Base-by-base conservation (phyloP, 495 filamentous ascomycete genomes). In the Geopyxis carbonaria region DNA sequence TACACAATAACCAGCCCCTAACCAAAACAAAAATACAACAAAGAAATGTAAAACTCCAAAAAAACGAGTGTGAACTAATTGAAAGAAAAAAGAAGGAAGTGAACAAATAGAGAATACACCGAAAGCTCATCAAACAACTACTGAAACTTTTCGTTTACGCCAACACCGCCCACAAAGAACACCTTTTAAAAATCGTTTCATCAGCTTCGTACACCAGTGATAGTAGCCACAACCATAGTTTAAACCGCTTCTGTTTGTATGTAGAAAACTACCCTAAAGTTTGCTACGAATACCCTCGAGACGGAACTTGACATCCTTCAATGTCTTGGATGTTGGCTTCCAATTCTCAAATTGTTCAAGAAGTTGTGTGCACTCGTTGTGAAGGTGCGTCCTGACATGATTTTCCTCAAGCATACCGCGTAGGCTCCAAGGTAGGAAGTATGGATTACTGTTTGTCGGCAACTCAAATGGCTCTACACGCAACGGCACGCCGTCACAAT, bases 281-380 rank as follows among this genome's bases (percentile, higher is more conserved):
- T 53, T 54, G 34, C 51, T 54, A 27, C 51, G 43, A 11, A 97
- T 86, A 5, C 79, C 86, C 65, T 97, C 89, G 28, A 97, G 62
- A 47, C 89, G 69, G 57, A 91, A 97, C 56, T 89, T 93, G 23
- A 97, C 89, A 64, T 97, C 89, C 59, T 83, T 93, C 39, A 97
- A 61, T 22, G 76, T 78, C 62, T 95, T 97, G 7, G 69, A 89
- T 0, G 65, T 65, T 5, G 89, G 89, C 54, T 78, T 83, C 89
- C 89, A 97, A 31, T 82, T 74, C 55, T 97, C 85, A 58, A 94
- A 97, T 51, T 92, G 77, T 48, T 66, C 65, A 9, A 97, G 62
- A 29, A 97, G 60, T 50, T 86, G 76, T 37, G 68, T 71, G 19
- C 75, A 83, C 61, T 97, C 89, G 2, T 66, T 61, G 32, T 68